Conservation (phyloP, 352 stramenopile species). For the Phytopythium sindhum region DNA sequence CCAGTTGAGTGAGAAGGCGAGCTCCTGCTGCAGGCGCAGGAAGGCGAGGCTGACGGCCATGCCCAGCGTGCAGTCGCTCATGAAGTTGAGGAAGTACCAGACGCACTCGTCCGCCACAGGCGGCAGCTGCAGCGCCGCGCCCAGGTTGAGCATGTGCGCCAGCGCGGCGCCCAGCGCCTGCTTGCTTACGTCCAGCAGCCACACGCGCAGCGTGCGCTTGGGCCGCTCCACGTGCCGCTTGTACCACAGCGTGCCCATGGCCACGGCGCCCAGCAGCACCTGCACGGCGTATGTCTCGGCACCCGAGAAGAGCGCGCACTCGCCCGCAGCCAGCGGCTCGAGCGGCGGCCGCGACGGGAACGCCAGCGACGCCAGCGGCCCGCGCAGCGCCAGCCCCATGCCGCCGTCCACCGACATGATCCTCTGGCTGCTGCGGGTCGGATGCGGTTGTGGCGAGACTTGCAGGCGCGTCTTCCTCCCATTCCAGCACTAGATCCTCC, state of each 20-base stretch:
- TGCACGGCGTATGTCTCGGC: constrained; percentile 69
- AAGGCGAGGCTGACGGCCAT: constrained; percentile 76
- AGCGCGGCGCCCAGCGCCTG: constrained; percentile 69
- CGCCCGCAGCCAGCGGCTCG: constrained; percentile 14
- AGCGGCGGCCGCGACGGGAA: not conserved
- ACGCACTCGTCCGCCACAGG: constrained; percentile 79
- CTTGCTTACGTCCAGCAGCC: constrained; percentile 80
- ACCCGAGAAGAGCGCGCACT: constrained; percentile 69
- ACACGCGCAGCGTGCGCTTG: constrained; percentile 66
- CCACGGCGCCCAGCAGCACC: constrained; percentile 57
- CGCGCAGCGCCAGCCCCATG: not conserved
- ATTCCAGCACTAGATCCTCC: no score
- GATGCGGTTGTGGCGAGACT: no score
- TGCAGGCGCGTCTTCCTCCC: no score
- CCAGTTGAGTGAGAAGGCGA: constrained; percentile 73
- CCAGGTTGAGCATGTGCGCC: constrained; percentile 71
- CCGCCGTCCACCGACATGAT: not conserved
- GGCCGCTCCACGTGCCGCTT: constrained; percentile 80
- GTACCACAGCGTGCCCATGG: constrained; percentile 75
- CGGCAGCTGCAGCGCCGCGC: constrained; percentile 66
- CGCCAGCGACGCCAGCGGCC: not conserved
- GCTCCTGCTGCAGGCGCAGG: constrained; percentile 68
- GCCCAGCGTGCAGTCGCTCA: constrained; percentile 77
- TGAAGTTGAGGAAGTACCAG: constrained; percentile 87
- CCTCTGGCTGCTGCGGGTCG: not conserved